These are phyloP conservation scores for Botryotinia calthae DNA, from an alignment of 2,329 filamentous ascomycete genomes.

Conservation along the genomic window DNA sequence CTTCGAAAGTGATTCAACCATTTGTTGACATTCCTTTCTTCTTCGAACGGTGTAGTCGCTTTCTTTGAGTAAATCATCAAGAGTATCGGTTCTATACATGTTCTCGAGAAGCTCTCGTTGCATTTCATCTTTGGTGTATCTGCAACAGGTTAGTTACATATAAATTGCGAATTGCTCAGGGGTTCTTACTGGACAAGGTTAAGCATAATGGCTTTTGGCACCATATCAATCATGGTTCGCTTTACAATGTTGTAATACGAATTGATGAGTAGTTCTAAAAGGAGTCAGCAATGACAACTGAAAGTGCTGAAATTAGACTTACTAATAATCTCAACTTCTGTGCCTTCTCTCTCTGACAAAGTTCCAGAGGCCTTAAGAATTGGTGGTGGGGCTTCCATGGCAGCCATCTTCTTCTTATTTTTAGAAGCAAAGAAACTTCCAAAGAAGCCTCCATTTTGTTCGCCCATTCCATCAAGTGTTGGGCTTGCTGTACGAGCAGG, in stretches of 20 bases:
- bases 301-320: slow-evolving; percentile 43
- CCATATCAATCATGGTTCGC: slow-evolving; percentile 99
- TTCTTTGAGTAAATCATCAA: slow-evolving; percentile 95
- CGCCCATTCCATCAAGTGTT: slow-evolving; percentile 55
- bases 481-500: slow-evolving; percentile 76
- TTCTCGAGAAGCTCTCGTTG: slow-evolving; percentile 94
- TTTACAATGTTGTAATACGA: slow-evolving; percentile 99
- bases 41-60: slow-evolving; percentile 94
- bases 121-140: slow-evolving; percentile 97
- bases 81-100: slow-evolving; percentile 88
- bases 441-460: slow-evolving; percentile 78
- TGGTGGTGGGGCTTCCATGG: slow-evolving; percentile 93
- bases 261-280: slow-evolving; percentile 81
- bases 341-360: slow-evolving; percentile 87
- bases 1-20: slow-evolving; percentile 89
- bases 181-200: slow-evolving; percentile 83
- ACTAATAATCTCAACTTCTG: slow-evolving; percentile 99
- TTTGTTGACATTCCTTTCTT: slow-evolving; percentile 97
- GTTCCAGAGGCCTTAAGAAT: slow-evolving; percentile 92
- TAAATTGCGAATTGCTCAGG: neutral
- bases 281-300: slow-evolving; percentile 25
- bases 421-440: slow-evolving; percentile 98
- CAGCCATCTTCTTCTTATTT: slow-evolving; percentile 99
- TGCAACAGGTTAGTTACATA: slow-evolving; percentile 41
- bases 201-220: slow-evolving; percentile 98